These are phyloP conservation scores for Citrullus mucosospermus DNA, from an alignment of 306 rosid species.

Conservation along the genomic window DNA sequence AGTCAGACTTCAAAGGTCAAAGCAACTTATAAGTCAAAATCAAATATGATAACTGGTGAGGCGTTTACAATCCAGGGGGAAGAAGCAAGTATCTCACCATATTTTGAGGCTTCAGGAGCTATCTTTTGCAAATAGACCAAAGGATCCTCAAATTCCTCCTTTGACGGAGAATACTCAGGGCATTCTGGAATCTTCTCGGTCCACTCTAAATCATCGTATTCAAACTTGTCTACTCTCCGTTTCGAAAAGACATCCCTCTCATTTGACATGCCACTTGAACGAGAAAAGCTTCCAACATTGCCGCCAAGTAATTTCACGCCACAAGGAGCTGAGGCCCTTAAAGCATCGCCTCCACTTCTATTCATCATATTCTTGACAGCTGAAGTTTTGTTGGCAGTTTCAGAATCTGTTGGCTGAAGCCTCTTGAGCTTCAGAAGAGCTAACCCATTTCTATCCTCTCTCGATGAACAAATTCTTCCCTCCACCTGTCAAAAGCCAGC, in stretches of 20 bases:
- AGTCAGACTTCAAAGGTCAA: neutral
- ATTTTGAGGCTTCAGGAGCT: slow-evolving; percentile 94
- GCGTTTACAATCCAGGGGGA: neutral
- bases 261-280: slow-evolving; percentile 15
- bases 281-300: slow-evolving; percentile 21
- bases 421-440: slow-evolving; percentile 66
- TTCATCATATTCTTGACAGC: slow-evolving; percentile 42
- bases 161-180: slow-evolving; percentile 81
- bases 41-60: neutral
- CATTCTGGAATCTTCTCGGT: slow-evolving; percentile 74
- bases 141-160: slow-evolving; percentile 91
- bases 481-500: slow-evolving; percentile 54
- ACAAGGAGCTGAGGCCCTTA: slow-evolving; percentile 62
- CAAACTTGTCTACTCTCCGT: slow-evolving; percentile 81
- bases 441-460: slow-evolving; percentile 69
- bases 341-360: slow-evolving; percentile 96
- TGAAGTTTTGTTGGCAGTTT: slow-evolving; percentile 27
- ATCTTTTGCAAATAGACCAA: slow-evolving; percentile 82
- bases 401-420: slow-evolving; percentile 59
- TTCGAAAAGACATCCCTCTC: slow-evolving; percentile 39
- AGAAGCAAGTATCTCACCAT: slow-evolving; percentile 35
- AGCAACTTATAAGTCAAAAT: neutral
- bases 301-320: slow-evolving; percentile 55
- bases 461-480: slow-evolving; percentile 55
- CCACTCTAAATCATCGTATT: slow-evolving; percentile 72